Percentiles rank a stretch among this genome's conserved stretches.
Evolutionary conservation across 192 early-diverging fungal species (phyloP).

Genomic region (Backusella westeae): DNA sequence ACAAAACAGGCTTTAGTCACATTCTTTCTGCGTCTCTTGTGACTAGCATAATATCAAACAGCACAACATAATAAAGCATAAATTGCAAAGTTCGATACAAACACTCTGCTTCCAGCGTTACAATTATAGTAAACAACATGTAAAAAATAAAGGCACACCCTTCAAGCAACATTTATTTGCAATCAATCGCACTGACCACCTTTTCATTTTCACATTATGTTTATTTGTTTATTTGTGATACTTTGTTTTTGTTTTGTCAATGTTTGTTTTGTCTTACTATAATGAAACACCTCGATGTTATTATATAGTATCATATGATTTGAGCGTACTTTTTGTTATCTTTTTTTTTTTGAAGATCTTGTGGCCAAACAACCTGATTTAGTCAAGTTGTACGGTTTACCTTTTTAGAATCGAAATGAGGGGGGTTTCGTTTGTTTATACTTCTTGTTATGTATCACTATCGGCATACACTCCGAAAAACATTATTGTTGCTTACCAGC

Average conservation of each 20-base stretch:
- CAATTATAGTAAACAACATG: too few species aligned
- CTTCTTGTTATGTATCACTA: neutral
- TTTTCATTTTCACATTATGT: neutral
- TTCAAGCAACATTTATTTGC: neutral
- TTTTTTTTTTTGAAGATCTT: neutral
- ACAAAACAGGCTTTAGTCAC: too few species aligned
- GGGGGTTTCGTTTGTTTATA: neutral
- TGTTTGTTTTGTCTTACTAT: neutral
- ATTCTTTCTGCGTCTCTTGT: too few species aligned
- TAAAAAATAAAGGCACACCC: neutral
- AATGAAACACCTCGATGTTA: neutral
- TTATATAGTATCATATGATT: neutral
- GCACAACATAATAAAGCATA: too few species aligned
- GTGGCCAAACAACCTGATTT: neutral
- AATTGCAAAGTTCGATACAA: too few species aligned
- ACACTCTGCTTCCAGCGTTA: too few species aligned
- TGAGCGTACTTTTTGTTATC: neutral
- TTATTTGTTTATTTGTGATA: slow-evolving; percentile 9
- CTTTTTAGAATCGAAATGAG: neutral
- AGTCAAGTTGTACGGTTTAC: neutral
- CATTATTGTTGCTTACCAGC: neutral
- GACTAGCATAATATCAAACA: too few species aligned
- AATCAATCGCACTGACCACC: slow-evolving; percentile 10
- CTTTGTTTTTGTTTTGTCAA: neutral
- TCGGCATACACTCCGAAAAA: neutral